Conservation (phyloP, 306 rosid species). For the Cicer bijugum region DNA sequence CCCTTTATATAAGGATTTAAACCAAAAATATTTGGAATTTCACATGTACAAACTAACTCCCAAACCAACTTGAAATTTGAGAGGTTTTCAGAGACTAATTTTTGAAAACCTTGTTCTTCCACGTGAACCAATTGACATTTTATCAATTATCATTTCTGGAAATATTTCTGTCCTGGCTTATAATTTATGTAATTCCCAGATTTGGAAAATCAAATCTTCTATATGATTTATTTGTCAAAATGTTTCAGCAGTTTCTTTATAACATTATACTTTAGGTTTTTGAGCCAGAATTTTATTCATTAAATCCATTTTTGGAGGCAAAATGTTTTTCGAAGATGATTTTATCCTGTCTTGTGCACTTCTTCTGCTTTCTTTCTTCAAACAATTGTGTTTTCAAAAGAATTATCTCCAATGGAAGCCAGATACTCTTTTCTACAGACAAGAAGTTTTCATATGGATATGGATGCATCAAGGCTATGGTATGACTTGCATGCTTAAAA, state of each 20-base stretch:
- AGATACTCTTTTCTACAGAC: slow-evolving; percentile 43
- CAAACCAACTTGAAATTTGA: slow-evolving; percentile 14
- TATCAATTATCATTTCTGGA: not conserved
- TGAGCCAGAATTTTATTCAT: slow-evolving; percentile 28
- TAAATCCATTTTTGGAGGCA: not conserved
- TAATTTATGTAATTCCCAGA: not conserved
- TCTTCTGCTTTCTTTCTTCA: slow-evolving; percentile 19
- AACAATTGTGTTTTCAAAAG: slow-evolving; percentile 25
- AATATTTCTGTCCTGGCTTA: not conserved
- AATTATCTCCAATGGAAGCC: slow-evolving; percentile 40
- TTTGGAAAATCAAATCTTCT: not conserved
- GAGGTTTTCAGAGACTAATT: slow-evolving; percentile 35
- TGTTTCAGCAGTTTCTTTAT: slow-evolving; percentile 7
- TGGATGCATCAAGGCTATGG: slow-evolving; percentile 52
- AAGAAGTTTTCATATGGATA: slow-evolving; percentile 47
- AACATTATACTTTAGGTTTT: not conserved
- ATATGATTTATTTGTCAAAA: not conserved
- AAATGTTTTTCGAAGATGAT: slow-evolving; percentile 41
- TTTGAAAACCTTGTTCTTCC: slow-evolving; percentile 23
- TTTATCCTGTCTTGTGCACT: slow-evolving; percentile 34
- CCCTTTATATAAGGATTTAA: slow-evolving; percentile 32
- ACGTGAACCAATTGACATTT: not conserved
- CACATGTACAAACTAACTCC: not conserved
- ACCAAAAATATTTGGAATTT: slow-evolving; percentile 17
- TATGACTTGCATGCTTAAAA: slow-evolving; percentile 40